Base-by-base conservation (phyloP, 2,329 filamentous ascomycete species). In the Lecanicillium sp. region DNA sequence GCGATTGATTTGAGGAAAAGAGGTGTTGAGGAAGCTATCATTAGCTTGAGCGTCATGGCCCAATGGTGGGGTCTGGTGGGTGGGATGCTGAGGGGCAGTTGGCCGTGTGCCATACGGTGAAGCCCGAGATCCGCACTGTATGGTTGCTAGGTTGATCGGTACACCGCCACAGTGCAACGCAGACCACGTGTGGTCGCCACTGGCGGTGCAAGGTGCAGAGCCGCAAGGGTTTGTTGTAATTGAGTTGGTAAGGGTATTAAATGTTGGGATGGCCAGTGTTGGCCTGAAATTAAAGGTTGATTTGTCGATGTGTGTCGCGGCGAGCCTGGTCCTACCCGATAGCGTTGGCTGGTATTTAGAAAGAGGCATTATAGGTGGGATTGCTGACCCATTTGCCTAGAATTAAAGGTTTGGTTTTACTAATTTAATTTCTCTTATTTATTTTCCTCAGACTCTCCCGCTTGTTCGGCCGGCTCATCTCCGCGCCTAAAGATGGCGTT, bases 401-500 rank as follows among this genome's bases (percentile, higher is more conserved):
- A n/a, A n/a, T n/a, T n/a, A n/a, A n/a, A n/a, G n/a, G n/a, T n/a
- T n/a, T n/a, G n/a, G n/a, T n/a, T n/a, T n/a, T n/a, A n/a, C n/a
- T n/a, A n/a, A n/a, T n/a, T n/a, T n/a, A n/a, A n/a, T n/a, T n/a
- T n/a, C n/a, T n/a, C n/a, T n/a, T n/a, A n/a, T n/a, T n/a, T n/a
- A n/a, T n/a, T n/a, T n/a, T n/a, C n/a, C n/a, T n/a, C n/a, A n/a
- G n/a, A n/a, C n/a, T n/a, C n/a, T n/a, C n/a, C n/a, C n/a, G n/a
- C n/a, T n/a, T n/a, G n/a, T n/a, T n/a, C n/a, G n/a, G n/a, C n/a
- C n/a, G n/a, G n/a, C n/a, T n/a, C n/a, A n/a, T n/a, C 41, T 39
- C 21, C 48, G 56, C 33, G 36, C 30, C 21, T 43, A 24, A 94
- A 94, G 48, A 95, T 77, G 15, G 70, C 71, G 51, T 84, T 73